A percentile compares a stretch with the other conserved stretches of the same genome.
Conservation (phyloP, 257 asterid genomes). For the Salvia hispanica region DNA sequence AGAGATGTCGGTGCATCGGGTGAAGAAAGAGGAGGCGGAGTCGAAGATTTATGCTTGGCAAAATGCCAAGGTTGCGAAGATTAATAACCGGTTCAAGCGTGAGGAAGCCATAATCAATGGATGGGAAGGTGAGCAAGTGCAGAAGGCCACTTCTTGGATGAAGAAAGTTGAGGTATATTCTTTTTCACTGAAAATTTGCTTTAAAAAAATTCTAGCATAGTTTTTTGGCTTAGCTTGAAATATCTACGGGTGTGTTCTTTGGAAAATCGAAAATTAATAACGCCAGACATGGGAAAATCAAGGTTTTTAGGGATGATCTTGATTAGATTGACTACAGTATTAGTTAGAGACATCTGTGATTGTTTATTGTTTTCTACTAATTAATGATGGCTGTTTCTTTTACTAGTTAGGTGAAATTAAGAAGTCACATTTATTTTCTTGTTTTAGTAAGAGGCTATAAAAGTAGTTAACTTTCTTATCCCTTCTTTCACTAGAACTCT, state of each 20-base stretch:
- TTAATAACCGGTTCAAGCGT: slow-evolving; percentile 83
- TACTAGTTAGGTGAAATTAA: not conserved
- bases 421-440: not conserved
- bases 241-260: not conserved
- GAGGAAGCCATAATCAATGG: slow-evolving; percentile 80
- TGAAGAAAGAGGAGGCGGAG: slow-evolving; percentile 86
- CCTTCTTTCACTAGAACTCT: not conserved
- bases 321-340: not conserved
- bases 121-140: slow-evolving; percentile 85
- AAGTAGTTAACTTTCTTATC: not conserved
- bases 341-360: not conserved
- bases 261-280: not conserved
- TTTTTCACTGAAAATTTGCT: not conserved
- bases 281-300: not conserved
- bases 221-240: not conserved
- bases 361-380: not conserved
- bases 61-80: slow-evolving; percentile 72
- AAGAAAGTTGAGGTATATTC: slow-evolving; percentile 87
- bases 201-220: not conserved
- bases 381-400: not conserved
- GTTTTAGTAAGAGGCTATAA: not conserved
- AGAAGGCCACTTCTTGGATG: slow-evolving; percentile 86
- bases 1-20: slow-evolving; percentile 55
- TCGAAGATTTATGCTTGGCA: slow-evolving; percentile 94
- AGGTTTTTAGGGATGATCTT: not conserved